A percentile compares a stretch with the other conserved stretches of the same genome.
Evolutionary conservation across 345 rosid genomes (phyloP).

Genomic region (Syzygium grande): DNA sequence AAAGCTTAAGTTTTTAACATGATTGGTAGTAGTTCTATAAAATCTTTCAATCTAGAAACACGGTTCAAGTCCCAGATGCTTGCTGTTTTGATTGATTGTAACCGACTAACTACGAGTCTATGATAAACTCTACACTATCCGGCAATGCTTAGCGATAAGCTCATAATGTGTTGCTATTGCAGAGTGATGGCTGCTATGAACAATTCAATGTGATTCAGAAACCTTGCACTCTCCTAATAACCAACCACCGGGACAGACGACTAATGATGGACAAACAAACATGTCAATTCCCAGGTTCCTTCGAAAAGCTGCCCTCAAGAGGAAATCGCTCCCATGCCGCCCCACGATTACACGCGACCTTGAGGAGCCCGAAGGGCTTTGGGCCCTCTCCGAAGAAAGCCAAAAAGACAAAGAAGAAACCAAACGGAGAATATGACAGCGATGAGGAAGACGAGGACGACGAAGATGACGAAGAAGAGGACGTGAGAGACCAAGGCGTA

Average conservation of each 20-base stretch:
- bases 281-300: conserved; percentile 11
- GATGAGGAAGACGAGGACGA: conserved; percentile 23
- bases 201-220: conserved; percentile 1
- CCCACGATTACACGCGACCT: conserved; percentile 35
- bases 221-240: conserved; percentile 1
- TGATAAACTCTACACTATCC: not conserved
- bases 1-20: no score
- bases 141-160: not conserved
- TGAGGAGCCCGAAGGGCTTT: conserved; percentile 74
- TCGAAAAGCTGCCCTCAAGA: not conserved
- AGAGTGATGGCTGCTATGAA: conserved; percentile 10
- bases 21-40: no score
- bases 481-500: conserved; percentile 32
- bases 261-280: not conserved
- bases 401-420: conserved; percentile 31
- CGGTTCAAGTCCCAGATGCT: not conserved
- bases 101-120: not conserved
- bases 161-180: not conserved
- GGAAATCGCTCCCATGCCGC: conserved; percentile 2
- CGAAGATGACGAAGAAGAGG: conserved; percentile 25
- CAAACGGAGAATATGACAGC: conserved; percentile 16
- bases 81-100: not conserved
- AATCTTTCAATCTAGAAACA: not conserved
- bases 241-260: conserved; percentile 1
- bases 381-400: conserved; percentile 55